These are phyloP conservation scores for Ustilago cynodontis DNA, from an alignment of 1,284 basidiomycete species.

Conservation along the genomic window DNA sequence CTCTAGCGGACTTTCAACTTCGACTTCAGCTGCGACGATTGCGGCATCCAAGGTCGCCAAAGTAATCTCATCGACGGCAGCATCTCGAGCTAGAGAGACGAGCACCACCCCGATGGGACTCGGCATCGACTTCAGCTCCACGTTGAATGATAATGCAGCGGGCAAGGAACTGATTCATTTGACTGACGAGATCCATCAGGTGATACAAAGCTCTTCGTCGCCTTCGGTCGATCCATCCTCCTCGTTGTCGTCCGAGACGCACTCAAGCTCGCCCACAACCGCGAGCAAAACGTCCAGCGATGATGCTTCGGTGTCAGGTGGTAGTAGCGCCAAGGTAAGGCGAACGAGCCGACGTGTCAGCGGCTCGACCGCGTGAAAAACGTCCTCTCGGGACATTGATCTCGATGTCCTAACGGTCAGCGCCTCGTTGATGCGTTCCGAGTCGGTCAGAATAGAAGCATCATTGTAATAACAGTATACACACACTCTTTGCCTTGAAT, in stretches of 20 bases:
- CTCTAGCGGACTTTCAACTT: not conserved
- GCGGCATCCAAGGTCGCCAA: slow-evolving; percentile 38
- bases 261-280: slow-evolving; percentile 24
- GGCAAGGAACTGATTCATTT: slow-evolving; percentile 21
- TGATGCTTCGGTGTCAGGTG: not conserved
- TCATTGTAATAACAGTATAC: too few relatives aligned
- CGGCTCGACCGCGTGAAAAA: slow-evolving; percentile 22
- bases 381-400: not conserved
- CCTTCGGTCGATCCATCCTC: slow-evolving; percentile 11
- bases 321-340: slow-evolving; percentile 18
- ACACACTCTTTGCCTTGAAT: too few relatives aligned
- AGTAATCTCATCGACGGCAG: slow-evolving; percentile 16
- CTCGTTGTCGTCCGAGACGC: slow-evolving; percentile 19
- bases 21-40: slow-evolving; percentile 18
- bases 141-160: slow-evolving; percentile 5
- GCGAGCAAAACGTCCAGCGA: slow-evolving; percentile 17
- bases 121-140: slow-evolving; percentile 37
- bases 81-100: slow-evolving; percentile 11
- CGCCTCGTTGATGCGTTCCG: not conserved
- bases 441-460: too few relatives aligned
- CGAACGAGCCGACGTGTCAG: slow-evolving; percentile 34
- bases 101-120: slow-evolving; percentile 23
- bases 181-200: slow-evolving; percentile 22
- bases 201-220: slow-evolving; percentile 20
- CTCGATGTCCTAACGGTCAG: not conserved